Percentiles rank a stretch among this genome's conserved stretches.
These are phyloP conservation scores for Stagonosporopsis chrysanthemi DNA, from an alignment of 2,329 filamentous ascomycete genomes.

Conservation along the genomic window DNA sequence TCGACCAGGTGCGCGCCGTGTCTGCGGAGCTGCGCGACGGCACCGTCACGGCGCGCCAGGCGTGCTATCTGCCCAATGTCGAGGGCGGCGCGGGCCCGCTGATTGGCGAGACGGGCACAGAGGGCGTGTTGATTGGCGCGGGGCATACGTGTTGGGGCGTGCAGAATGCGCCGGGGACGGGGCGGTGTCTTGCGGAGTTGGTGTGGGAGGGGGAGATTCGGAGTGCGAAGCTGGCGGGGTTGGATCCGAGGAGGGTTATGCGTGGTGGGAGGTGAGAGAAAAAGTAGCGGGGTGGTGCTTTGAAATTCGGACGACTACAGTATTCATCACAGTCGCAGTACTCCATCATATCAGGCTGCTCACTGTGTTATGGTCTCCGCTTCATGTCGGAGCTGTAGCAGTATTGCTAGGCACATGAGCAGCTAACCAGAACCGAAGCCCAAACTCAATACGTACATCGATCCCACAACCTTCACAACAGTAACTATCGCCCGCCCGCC, in stretches of 20 bases:
- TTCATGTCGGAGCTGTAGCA: too few species aligned
- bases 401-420: too few species aligned
- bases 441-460: too few species aligned
- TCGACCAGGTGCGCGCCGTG: conserved; percentile 76
- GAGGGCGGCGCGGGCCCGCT: conserved; percentile 70
- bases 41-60: conserved; percentile 75
- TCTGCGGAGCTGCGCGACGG: conserved; percentile 56
- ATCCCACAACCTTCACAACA: too few species aligned
- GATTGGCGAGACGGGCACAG: conserved; percentile 75
- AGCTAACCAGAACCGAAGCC: too few species aligned
- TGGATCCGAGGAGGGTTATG: conserved; percentile 50
- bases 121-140: conserved; percentile 80
- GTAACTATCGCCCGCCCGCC: too few species aligned
- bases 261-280: too few species aligned
- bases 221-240: conserved; percentile 52
- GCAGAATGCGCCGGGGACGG: conserved; percentile 88
- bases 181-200: conserved; percentile 55
- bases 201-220: conserved; percentile 54
- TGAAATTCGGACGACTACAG: too few species aligned
- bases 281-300: too few species aligned
- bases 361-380: too few species aligned
- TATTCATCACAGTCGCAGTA: too few species aligned
- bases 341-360: too few species aligned
- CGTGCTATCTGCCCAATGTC: conserved; percentile 90
- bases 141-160: conserved; percentile 99